Evolutionary conservation across 164 flowering plant genomes (phyloP).

Genomic region (Annona squamosa): DNA sequence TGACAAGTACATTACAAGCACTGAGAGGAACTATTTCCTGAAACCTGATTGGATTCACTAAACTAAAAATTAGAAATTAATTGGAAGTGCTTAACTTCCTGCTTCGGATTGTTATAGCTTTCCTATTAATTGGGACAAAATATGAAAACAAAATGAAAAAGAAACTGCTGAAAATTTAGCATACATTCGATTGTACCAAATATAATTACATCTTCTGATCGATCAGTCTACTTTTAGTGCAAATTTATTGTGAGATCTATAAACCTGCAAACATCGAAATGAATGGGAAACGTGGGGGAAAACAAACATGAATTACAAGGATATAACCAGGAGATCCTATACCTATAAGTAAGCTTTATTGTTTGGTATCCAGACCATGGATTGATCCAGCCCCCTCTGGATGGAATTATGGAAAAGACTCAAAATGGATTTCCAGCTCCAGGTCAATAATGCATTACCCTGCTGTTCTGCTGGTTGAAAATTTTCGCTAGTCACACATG

Average conservation of each 20-base stretch:
- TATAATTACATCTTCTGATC: no score
- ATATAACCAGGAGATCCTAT: not conserved
- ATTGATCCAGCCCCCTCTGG: not conserved
- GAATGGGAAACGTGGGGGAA: no score
- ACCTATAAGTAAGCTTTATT: not conserved
- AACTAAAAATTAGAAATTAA: not conserved
- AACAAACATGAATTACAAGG: not conserved
- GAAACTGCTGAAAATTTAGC: not conserved
- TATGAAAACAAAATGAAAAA: no score
- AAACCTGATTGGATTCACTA: slow-evolving; percentile 34
- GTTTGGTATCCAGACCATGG: not conserved
- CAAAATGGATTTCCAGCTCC: not conserved
- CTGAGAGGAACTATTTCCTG: slow-evolving; percentile 90
- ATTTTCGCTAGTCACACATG: not conserved
- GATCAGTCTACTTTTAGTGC: not conserved
- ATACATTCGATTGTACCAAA: not conserved
- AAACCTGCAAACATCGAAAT: not conserved
- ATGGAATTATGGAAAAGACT: not conserved
- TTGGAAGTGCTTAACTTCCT: not conserved
- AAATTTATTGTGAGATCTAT: not conserved
- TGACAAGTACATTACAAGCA: slow-evolving; percentile 87
- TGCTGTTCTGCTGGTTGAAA: not conserved
- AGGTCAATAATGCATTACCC: not conserved
- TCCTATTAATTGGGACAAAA: not conserved
- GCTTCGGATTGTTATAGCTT: no score